Conservation (phyloP, 2,329 filamentous ascomycete genomes). For the Ascochyta clinopodiicola region DNA sequence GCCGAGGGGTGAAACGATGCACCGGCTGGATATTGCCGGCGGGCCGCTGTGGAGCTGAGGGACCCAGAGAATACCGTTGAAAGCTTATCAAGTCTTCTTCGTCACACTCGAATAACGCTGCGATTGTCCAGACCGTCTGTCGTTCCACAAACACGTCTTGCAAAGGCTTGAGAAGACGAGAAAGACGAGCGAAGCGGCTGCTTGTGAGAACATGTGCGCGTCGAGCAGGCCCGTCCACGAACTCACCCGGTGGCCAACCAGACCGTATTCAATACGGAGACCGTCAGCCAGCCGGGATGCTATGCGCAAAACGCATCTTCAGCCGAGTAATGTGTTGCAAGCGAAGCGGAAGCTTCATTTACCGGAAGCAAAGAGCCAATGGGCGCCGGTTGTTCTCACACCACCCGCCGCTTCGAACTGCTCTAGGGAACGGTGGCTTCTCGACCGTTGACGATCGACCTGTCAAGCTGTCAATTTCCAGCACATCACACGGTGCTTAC, state of each 20-base stretch:
- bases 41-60: slow-evolving; percentile 11
- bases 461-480: not conserved
- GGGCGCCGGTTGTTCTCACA: not conserved
- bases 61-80: not conserved
- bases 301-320: slow-evolving; percentile 8
- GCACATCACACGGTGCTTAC: not conserved
- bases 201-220: not conserved
- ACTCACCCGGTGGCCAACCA: not conserved
- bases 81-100: slow-evolving; percentile 1
- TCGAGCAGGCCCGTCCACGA: not conserved
- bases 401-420: slow-evolving; percentile 3
- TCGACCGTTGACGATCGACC: not conserved
- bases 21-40: slow-evolving; percentile 12
- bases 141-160: not conserved
- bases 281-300: not conserved
- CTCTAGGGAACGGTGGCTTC: not conserved
- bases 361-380: slow-evolving; percentile 4
- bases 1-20: not conserved
- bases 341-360: slow-evolving; percentile 10
- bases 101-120: not conserved
- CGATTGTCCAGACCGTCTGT: not conserved
- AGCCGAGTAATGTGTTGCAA: slow-evolving; percentile 9
- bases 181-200: not conserved
- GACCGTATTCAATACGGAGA: slow-evolving; percentile 7
- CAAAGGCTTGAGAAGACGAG: not conserved